Percentiles rank a stretch among this genome's conserved stretches.
phyloP scores from a whole-genome alignment of 2,329 filamentous ascomycete genomes.

The Aureobasidium melanogenum region DNA sequence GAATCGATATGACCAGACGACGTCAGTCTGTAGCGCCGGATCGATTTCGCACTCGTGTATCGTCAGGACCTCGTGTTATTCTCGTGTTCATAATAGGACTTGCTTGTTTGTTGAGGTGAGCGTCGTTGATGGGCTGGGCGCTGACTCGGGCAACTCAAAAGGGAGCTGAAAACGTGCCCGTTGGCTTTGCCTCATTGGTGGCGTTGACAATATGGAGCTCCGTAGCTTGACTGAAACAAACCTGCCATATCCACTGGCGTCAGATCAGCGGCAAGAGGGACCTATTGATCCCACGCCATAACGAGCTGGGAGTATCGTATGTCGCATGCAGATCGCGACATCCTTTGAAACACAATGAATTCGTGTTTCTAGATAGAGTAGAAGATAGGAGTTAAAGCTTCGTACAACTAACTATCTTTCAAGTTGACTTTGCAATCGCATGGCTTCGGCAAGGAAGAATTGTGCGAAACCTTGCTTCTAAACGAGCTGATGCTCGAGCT shows the following conservation, averaged over 20 bases:
- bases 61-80: not conserved
- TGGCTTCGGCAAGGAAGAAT: no score
- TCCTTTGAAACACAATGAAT: no score
- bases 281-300: not conserved
- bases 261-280: not conserved
- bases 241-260: not conserved
- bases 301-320: not conserved
- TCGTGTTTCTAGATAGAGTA: no score
- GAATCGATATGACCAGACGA: not conserved
- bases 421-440: no score
- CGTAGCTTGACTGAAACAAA: not conserved
- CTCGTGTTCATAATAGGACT: not conserved
- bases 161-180: not conserved
- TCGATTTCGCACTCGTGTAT: not conserved
- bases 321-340: no score
- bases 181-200: not conserved
- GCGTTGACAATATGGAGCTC: not conserved
- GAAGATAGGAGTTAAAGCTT: no score
- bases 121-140: not conserved
- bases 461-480: no score
- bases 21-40: not conserved
- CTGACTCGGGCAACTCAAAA: not conserved
- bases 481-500: no score
- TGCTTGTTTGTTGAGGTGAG: not conserved
- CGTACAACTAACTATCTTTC: no score